These are phyloP conservation scores for Neofusicoccum umdonicola DNA, from an alignment of 2,329 filamentous ascomycete species.

Conservation along the genomic window DNA sequence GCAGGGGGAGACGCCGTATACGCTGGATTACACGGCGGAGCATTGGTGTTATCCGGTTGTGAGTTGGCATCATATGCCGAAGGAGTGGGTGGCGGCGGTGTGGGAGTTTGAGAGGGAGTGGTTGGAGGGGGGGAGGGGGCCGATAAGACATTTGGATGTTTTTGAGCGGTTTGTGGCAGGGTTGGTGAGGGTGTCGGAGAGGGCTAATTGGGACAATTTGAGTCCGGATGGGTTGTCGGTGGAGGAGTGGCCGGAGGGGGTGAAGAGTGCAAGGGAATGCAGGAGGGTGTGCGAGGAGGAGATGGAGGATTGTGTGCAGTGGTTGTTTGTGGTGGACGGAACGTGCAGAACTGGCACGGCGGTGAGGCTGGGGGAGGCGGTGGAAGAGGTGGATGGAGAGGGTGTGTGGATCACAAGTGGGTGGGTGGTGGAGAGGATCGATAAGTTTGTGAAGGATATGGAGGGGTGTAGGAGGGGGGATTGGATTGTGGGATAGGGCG, in stretches of 20 bases:
- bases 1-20: conserved; percentile 45
- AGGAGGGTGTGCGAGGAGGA: conserved; percentile 33
- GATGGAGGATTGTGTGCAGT: conserved; percentile 33
- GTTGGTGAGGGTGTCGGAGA: conserved; percentile 25
- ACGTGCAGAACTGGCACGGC: conserved; percentile 30
- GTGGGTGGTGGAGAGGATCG: conserved; percentile 37
- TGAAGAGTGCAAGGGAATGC: conserved; percentile 26
- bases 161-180: conserved; percentile 35
- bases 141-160: conserved; percentile 30
- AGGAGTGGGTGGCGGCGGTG: conserved; percentile 35
- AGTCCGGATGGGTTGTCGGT: conserved; percentile 25
- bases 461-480: conserved; percentile 27
- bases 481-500: conserved; percentile 25
- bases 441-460: conserved; percentile 29
- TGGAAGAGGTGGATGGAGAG: conserved; percentile 20
- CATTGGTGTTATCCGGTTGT: conserved; percentile 45
- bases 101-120: conserved; percentile 42
- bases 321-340: conserved; percentile 29
- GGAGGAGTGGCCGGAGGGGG: conserved; percentile 15
- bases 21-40: conserved; percentile 36
- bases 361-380: conserved; percentile 29
- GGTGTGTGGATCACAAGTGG: conserved; percentile 27
- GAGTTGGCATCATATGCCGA: conserved; percentile 40
- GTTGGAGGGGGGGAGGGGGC: conserved; percentile 24
- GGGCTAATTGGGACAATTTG: conserved; percentile 34